Evolutionary conservation across 345 rosid genomes (phyloP).

Genomic region (Xanthoceras sorbifolium): DNA sequence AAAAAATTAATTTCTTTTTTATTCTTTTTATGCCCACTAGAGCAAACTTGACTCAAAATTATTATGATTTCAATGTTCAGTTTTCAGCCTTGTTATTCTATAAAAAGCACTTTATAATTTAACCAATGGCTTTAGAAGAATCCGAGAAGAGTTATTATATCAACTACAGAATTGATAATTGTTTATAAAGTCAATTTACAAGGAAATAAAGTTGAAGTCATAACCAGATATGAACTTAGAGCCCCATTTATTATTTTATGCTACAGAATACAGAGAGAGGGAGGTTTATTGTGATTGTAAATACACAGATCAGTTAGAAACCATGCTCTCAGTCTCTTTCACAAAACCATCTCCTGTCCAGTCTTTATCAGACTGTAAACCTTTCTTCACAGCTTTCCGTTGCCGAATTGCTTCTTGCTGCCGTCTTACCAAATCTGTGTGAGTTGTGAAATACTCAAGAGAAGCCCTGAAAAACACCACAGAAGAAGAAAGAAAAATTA

Average conservation of each 20-base stretch:
- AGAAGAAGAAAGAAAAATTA: neutral
- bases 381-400: conserved; percentile 74
- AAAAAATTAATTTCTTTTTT: too few species aligned
- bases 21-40: too few species aligned
- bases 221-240: neutral
- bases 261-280: conserved; percentile 1
- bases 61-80: neutral
- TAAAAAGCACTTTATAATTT: neutral
- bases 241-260: conserved; percentile 15
- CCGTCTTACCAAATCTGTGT: conserved; percentile 74
- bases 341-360: conserved; percentile 99
- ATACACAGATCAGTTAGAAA: conserved; percentile 54
- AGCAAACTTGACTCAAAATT: too few species aligned
- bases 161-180: neutral
- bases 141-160: neutral
- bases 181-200: neutral
- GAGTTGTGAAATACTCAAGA: conserved; percentile 88
- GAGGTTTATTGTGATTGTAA: conserved; percentile 21
- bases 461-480: conserved; percentile 50
- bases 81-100: neutral
- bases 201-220: conserved; percentile 9
- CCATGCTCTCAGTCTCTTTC: conserved; percentile 92
- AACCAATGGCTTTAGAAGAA: neutral
- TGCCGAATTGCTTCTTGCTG: conserved; percentile 82
- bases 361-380: conserved; percentile 89